Evolutionary conservation across 768 basidiomycete genomes (phyloP), one percentile per base, ranked within the genome.

Genomic region (Udeniomyces megalosporus): DNA sequence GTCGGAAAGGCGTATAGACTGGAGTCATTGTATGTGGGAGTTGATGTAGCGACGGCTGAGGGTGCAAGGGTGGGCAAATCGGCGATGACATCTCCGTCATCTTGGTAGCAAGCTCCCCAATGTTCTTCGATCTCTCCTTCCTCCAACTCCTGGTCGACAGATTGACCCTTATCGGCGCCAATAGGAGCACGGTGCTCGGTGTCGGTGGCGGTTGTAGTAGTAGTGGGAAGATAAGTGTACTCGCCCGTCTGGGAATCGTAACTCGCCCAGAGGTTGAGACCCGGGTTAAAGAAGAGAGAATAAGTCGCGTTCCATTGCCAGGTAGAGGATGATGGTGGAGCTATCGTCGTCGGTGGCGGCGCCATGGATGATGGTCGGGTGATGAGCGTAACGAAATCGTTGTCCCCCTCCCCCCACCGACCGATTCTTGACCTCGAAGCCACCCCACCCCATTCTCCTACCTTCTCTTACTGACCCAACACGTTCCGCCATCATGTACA

Each of bases 1-100:
- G 60, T 47, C 3, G 60, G 60, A 31, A 61, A 61, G 60, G 60
- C 60, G 60, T 61, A 61, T 22, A 55, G 60, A 10, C 24, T 17
- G 4, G 60, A 52, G 32, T 61, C 60, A 46, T 61, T 32, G 52
- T 61, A 61, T 7, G 15, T 28, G 12, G 44, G 26, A 44, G 22
- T n/a, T 14, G 58, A 44, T 4, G 54, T 8, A 45, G 7, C n/a
- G 8, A 42, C 38, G 10, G 17, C 17, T 17, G 38, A n/a, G n/a
- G 38, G 17, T 42, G 17, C 17, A 8, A 17, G 17, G 38, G 10
- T 42, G 38, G 38, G 38, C 17, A 42, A 8, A 42, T 17, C 17
- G 8, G 38, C 38, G 38, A 42, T 42, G 38, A 17, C 17, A 17
- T 17, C 38, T 8, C 17, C 38, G 38, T 42, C 38, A 17, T 8